Percentiles rank a stretch among this genome's conserved stretches.
Evolutionary conservation across 495 filamentous ascomycete genomes (phyloP).

Genomic region (Penicillium macrosclerotiorum): DNA sequence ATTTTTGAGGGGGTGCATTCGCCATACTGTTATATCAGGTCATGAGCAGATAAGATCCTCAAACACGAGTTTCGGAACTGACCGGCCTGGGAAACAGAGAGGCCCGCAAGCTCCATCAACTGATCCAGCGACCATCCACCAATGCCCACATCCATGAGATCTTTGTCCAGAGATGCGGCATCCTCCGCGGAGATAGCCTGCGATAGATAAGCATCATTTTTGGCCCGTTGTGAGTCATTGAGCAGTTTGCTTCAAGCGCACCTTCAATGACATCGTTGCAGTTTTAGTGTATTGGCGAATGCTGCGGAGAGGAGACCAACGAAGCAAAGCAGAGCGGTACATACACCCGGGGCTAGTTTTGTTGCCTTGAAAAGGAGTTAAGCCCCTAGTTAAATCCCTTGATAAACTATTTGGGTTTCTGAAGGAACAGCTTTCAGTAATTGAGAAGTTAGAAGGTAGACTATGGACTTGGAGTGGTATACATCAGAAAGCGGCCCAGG

Average conservation of each 20-base stretch:
- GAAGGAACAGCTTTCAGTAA: no score
- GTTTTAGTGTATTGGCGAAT: conserved; percentile 29
- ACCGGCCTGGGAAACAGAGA: conserved; percentile 93
- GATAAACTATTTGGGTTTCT: no score
- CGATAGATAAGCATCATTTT: not conserved
- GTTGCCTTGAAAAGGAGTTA: no score
- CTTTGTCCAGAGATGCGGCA: conserved; percentile 83
- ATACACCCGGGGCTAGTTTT: no score
- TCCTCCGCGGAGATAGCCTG: conserved; percentile 86
- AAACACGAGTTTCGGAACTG: no score
- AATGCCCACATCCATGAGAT: conserved; percentile 73
- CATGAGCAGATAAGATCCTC: not conserved
- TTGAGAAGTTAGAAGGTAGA: no score
- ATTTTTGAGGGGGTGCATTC: conserved; percentile 68
- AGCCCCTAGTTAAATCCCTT: no score
- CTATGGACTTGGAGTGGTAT: no score
- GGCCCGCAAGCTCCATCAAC: conserved; percentile 92
- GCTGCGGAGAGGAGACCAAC: conserved; percentile 9
- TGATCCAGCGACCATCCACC: conserved; percentile 95
- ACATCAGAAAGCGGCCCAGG: conserved; percentile 8
- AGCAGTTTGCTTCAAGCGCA: conserved; percentile 10
- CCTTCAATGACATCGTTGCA: conserved; percentile 43
- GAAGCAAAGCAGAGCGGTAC: conserved; percentile 18
- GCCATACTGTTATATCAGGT: conserved; percentile 18
- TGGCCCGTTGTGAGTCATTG: no score